Evolutionary conservation across 2,329 filamentous ascomycete species (phyloP), one percentile per base, ranked within the genome.

Genomic region (Metarhizium humberi): DNA sequence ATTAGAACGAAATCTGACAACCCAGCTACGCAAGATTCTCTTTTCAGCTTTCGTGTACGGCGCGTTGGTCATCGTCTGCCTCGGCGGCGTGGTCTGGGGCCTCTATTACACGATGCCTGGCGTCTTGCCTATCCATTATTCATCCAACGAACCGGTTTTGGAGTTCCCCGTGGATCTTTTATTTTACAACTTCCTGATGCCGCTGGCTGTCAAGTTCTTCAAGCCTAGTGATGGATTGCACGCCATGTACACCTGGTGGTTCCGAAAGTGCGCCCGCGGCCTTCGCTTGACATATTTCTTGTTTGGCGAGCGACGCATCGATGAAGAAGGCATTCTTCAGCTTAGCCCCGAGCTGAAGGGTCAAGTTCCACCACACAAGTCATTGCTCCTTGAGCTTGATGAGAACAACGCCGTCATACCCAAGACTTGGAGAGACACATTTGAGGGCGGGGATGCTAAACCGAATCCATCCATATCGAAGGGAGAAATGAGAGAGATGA

Each of bases 1-100:
- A 13, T 80, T 99, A 18, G 94, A 99, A 70, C 86, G 94, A 38
- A 95, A 87, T 62, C 87, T 99, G 51, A 85, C 88, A 13, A 96
- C 92, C 0, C 94, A 99, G 71, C 81, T 99, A 38, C 85, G 92
- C 55, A 99, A 99, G 73, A 99, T 99, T 51, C 80, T 92, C 2
- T 97, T 97, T 66, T 96, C 92, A 58, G 95, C 92, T 16, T 83
- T 97, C 55, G 92, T 99, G 2, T 99, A 99, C 63, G 95, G 94
- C 38, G 90, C 88, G 0, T 75, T 99, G 53, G 92, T 99, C 55
- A 87, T 97, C 43, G 75, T 97, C 30, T 99, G 94, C 67, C 81
- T 99, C 0, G 94, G 94, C 10, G 92, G 94, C 46, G 92, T 99
- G 16, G 91, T 99, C 0, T 99, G 94, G 94, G 85, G 87, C n/a